phyloP scores from a whole-genome alignment of 1,139 yeast genomes.

The Candida dubliniensis region DNA sequence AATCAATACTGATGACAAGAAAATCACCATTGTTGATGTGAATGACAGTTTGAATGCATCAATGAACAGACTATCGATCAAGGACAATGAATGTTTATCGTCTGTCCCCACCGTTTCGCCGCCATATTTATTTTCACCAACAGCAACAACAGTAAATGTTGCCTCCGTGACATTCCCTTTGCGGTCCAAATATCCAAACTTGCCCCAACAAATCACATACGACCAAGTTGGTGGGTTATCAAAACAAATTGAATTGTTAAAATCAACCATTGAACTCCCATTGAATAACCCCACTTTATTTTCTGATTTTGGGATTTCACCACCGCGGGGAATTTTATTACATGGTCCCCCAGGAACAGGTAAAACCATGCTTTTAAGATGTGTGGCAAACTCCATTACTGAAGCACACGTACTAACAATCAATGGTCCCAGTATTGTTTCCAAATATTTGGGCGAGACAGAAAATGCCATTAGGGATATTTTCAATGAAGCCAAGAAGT shows the following conservation, averaged over 20 bases:
- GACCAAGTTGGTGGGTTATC: constrained; percentile 74
- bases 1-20: constrained; percentile 14
- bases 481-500: constrained; percentile 79
- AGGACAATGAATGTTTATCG: constrained; percentile 5
- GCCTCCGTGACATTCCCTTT: constrained; percentile 21
- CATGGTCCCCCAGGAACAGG: constrained; percentile 99
- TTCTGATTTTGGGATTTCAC: constrained; percentile 80
- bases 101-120: constrained; percentile 38
- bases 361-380: constrained; percentile 81
- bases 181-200: constrained; percentile 34
- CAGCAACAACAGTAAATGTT: constrained; percentile 29
- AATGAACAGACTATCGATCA: constrained; percentile 29
- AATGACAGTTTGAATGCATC: constrained; percentile 21
- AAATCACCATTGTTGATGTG: constrained; percentile 24
- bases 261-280: constrained; percentile 77
- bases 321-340: constrained; percentile 85
- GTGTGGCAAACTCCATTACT: constrained; percentile 64
- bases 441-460: constrained; percentile 91
- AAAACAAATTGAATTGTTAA: constrained; percentile 59
- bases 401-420: constrained; percentile 82
- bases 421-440: constrained; percentile 88
- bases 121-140: constrained; percentile 43
- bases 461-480: constrained; percentile 80
- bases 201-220: constrained; percentile 45
- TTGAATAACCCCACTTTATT: constrained; percentile 75